Evolutionary conservation across 306 rosid species (phyloP).

Genomic region (Cicer cuneatum): DNA sequence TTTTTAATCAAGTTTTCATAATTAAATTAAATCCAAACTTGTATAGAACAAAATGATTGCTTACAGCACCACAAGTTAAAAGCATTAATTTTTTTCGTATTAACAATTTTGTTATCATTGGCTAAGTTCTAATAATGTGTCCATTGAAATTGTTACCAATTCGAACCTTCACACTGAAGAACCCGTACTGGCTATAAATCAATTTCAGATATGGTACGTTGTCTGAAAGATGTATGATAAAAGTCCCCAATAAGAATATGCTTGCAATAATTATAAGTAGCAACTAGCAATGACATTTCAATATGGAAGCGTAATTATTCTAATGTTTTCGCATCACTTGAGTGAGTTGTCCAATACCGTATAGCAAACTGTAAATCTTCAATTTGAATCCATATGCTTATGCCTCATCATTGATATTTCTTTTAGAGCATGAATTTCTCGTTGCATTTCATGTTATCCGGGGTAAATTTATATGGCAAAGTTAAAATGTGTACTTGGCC

Average conservation of each 20-base stretch:
- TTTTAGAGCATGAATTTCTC: conserved; percentile 31
- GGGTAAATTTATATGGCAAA: background rate
- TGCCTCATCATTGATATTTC: conserved; percentile 38
- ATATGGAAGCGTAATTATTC: conserved; percentile 45
- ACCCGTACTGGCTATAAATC: conserved; percentile 51
- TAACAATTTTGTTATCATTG: conserved; percentile 32
- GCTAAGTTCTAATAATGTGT: conserved; percentile 27
- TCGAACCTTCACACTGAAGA: conserved; percentile 46
- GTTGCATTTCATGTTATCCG: conserved; percentile 14
- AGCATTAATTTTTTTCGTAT: no score
- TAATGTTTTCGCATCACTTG: conserved; percentile 32
- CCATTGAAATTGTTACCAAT: conserved; percentile 20
- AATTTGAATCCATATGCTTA: conserved; percentile 28
- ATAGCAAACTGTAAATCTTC: conserved; percentile 39
- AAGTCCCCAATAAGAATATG: conserved; percentile 49
- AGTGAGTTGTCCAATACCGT: conserved; percentile 24
- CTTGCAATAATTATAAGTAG: conserved; percentile 46
- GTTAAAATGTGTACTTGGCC: no score
- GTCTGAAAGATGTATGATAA: conserved; percentile 40
- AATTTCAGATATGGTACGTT: conserved; percentile 51
- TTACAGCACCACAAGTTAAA: background rate
- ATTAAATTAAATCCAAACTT: conserved; percentile 39
- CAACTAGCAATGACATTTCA: conserved; percentile 45
- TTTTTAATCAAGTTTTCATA: conserved; percentile 45
- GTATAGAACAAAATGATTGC: conserved; percentile 1